Base-by-base conservation (phyloP, 371 early-diverging fungal genomes). In the Blakeslea trispora region DNA sequence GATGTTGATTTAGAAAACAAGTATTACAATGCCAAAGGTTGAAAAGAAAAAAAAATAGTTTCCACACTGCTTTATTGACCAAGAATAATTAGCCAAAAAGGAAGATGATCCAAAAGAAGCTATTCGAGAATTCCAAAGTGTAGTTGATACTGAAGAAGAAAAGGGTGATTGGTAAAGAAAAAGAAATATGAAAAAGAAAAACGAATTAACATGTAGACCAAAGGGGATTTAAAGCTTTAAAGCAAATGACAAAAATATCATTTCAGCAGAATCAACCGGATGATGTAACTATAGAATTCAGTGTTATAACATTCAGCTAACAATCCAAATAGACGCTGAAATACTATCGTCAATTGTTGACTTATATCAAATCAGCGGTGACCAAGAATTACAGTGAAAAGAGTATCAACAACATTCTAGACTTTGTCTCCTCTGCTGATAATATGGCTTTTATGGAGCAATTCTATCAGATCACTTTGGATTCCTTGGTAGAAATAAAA, bases 1-100 rank as follows among this genome's bases (percentile, higher is more conserved):
- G 90, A 90, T 56, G 87, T 93, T 9, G 92, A 91, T 47, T 69
- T 96, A 34, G 98, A 98, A 70, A 97, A 95, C 72, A 89, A 86
- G 61, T 98, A 97, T 75, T 97, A 97, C 74, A 91, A 87, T 61
- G 97, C 98, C 43, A 97, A 98, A 81, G 93, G 93, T 81, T n/a
- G 31, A 22, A 15, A 19, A 19, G 14, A 23, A 24, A 28, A 28
- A 28, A 28, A 28, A n/a, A n/a, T n/a, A n/a, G n/a, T n/a, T n/a
- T n/a, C n/a, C n/a, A n/a, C n/a, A n/a, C n/a, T n/a, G 28, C 28
- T 7, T 28, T 28, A 28, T 28, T 28, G 7, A 28, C 28, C 28
- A 28, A 5, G 7, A 28, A 3, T 7, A 5, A 28, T 34, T 42
- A 88, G 87, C 82, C 17, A 63, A 73, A 45, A 92, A 94, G 61